Conservation (phyloP, 2,329 filamentous ascomycete species). For the Ascomycota sp. region DNA sequence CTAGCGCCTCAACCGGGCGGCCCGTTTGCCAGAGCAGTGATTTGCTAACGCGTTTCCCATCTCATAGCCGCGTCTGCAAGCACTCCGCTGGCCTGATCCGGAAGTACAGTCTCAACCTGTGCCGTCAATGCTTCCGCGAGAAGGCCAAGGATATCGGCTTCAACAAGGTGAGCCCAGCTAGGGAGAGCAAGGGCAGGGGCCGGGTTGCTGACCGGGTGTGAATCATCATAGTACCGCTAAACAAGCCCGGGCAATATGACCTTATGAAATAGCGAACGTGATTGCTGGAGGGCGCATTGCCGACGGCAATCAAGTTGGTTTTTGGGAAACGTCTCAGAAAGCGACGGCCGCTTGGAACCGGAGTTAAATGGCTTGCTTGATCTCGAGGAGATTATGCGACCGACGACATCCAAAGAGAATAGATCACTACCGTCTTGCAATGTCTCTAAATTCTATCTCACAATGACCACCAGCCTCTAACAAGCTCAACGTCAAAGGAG, state of each 20-base stretch:
- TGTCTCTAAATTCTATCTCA: slow-evolving; percentile 9
- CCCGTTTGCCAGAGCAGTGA: no score
- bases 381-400: slow-evolving; percentile 20
- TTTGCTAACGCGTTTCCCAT: slow-evolving; percentile 1
- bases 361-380: slow-evolving; percentile 25
- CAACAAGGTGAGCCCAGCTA: slow-evolving; percentile 47
- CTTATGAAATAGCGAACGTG: neutral
- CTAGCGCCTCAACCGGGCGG: no score
- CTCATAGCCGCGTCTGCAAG: slow-evolving; percentile 48
- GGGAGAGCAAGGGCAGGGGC: slow-evolving; percentile 1
- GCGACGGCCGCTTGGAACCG: slow-evolving; percentile 23
- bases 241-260: slow-evolving; percentile 2
- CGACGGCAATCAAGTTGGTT: slow-evolving; percentile 8
- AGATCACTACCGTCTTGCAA: slow-evolving; percentile 22
- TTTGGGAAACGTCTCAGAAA: slow-evolving; percentile 17
- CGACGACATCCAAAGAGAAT: slow-evolving; percentile 21
- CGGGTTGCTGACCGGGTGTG: no score
- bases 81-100: slow-evolving; percentile 98
- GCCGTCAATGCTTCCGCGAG: slow-evolving; percentile 63
- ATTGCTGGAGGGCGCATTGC: slow-evolving; percentile 6
- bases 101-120: slow-evolving; percentile 94
- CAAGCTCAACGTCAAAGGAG: no score
- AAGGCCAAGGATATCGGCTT: slow-evolving; percentile 55
- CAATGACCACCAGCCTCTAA: no score
- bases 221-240: slow-evolving; percentile 22